Percentiles rank a stretch among this genome's conserved stretches.
Conservation (phyloP, 257 asterid species). For the Ilex aquifolium region DNA sequence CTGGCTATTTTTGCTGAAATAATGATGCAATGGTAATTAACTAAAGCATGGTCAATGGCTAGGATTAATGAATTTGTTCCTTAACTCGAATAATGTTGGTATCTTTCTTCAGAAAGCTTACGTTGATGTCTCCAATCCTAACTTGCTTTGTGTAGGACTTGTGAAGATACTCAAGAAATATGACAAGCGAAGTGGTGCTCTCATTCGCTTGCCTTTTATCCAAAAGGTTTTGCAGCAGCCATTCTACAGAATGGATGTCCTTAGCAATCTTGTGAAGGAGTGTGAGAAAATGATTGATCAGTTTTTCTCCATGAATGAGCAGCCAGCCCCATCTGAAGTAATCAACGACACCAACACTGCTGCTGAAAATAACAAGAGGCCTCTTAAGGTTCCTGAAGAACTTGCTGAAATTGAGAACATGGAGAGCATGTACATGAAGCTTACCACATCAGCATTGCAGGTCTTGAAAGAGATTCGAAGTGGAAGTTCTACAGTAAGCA, state of each 20-base stretch:
- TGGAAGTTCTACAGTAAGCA: slow-evolving; percentile 58
- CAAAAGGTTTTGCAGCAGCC: slow-evolving; percentile 63
- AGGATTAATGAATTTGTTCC: no score
- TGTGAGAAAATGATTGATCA: slow-evolving; percentile 56
- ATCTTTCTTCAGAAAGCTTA: no score
- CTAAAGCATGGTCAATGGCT: no score
- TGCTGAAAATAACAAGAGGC: slow-evolving; percentile 17
- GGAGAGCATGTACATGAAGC: slow-evolving; percentile 60
- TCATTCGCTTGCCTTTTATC: slow-evolving; percentile 57
- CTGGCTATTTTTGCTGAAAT: no score
- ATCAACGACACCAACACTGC: slow-evolving; percentile 17
- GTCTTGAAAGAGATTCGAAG: slow-evolving; percentile 56
- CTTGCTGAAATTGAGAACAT: slow-evolving; percentile 46
- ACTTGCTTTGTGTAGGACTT: slow-evolving; percentile 46
- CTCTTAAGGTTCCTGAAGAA: slow-evolving; percentile 42
- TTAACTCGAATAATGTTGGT: no score
- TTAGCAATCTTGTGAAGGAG: slow-evolving; percentile 53
- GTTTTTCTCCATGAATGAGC: slow-evolving; percentile 41
- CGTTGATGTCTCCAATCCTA: neutral
- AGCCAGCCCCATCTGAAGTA: slow-evolving; percentile 31
- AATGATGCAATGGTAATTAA: no score
- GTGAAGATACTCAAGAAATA: slow-evolving; percentile 75
- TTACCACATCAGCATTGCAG: slow-evolving; percentile 48
- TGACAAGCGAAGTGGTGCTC: slow-evolving; percentile 65
- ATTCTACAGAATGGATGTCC: slow-evolving; percentile 47